Evolutionary conservation across 2,329 filamentous ascomycete genomes (phyloP), one percentile per base, ranked within the genome.

Genomic region (Pseudopithomyces maydicus): DNA sequence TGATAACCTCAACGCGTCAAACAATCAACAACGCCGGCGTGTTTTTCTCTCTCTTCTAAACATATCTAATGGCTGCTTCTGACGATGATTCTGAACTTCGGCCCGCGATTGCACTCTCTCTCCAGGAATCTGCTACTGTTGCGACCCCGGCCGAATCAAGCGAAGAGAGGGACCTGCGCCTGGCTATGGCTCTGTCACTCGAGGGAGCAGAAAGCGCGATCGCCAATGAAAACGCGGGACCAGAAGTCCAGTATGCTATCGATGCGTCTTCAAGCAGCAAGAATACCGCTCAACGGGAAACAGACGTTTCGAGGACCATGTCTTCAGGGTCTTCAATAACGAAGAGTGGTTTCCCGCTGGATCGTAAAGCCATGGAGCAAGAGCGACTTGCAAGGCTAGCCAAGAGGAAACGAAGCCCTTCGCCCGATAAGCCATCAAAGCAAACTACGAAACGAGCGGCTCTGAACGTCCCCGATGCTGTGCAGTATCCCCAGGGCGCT

Each of bases 341-440:
- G 17, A 41, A 36, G 26, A 79, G 81, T 0, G 65, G 86, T 0
- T 68, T 83, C 4, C 83, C 84, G 3, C 75, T 96, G 1, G 85
- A 97, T 77, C 85, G 93, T 35, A 91, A 88, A 74, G 84, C 86
- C 51, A 95, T 97, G 91, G 94, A 97, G 74, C 82, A 88, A 67
- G 92, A 96, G 71, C 87, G 94, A 39, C 82, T 96, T 14, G 88
- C 86, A 20, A 84, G 93, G 64, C 74, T 87, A 19, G 81, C 78
- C 38, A 82, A 80, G 35, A 78, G 82, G 42, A 90, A 93, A 73
- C 83, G 86, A 35, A 83, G 85, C 72, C 71, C 76, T 8, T 81
- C 80, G 10, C 77, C 77, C 1, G 62, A 70, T 1, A 29, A 17
- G 47, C 39, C 77, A 69, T 61, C 73, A 69, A 64, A 71, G 51